Percentiles rank a stretch among this genome's conserved stretches.
Conservation (phyloP, 2,329 filamentous ascomycete genomes). For the Nothopassalora personata region DNA sequence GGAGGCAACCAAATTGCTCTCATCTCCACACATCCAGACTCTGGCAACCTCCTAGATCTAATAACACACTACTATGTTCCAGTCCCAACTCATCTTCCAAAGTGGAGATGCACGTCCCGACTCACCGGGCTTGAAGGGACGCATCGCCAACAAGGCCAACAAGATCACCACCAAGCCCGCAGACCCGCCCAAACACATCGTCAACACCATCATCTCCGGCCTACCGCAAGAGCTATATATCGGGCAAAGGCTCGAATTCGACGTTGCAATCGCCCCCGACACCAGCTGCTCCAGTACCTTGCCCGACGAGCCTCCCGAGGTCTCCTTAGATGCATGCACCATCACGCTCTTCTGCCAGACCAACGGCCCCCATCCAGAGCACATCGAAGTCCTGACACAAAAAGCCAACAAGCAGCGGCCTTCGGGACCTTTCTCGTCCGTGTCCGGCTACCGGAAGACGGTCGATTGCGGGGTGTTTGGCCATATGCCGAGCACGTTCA, state of each 20-base stretch:
- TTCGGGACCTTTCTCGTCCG: conserved; percentile 9
- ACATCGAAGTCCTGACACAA: conserved; percentile 9
- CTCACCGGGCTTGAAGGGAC: background rate
- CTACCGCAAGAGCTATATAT: conserved; percentile 2
- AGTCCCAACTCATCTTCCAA: background rate
- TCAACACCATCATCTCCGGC: background rate
- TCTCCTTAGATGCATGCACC: conserved; percentile 14
- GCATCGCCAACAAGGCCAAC: background rate
- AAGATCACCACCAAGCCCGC: background rate
- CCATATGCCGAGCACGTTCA: conserved; percentile 10
- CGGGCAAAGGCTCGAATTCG: conserved; percentile 2
- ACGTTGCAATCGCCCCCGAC: background rate
- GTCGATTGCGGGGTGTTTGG: conserved; percentile 11
- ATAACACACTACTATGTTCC: conserved; percentile 4
- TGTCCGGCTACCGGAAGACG: conserved; percentile 6
- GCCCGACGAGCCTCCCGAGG: background rate
- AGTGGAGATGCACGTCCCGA: background rate
- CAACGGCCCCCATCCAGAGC: conserved; percentile 6
- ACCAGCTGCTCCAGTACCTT: background rate
- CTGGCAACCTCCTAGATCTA: background rate
- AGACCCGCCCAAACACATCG: background rate
- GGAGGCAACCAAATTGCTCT: background rate
- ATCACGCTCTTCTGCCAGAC: conserved; percentile 14
- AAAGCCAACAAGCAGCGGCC: conserved; percentile 6
- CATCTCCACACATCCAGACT: background rate